Conservation (phyloP, 345 rosid species). For the Citrus hindsii region DNA sequence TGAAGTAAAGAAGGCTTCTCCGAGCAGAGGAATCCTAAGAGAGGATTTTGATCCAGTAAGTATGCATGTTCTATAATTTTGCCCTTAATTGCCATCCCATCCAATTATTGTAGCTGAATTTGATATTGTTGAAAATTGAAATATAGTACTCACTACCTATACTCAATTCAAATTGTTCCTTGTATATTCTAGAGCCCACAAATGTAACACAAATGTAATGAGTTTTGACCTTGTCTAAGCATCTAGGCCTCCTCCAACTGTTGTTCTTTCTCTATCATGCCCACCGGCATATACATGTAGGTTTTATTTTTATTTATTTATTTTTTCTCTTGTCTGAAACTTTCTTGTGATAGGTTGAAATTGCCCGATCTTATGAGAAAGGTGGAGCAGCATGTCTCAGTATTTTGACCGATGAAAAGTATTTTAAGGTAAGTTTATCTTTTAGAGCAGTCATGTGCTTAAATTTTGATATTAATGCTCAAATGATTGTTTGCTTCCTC, state of each 20-base stretch:
- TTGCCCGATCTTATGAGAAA: slow-evolving; percentile 79
- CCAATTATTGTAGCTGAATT: not conserved
- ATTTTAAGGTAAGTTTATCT: slow-evolving; percentile 53
- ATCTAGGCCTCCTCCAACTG: not conserved
- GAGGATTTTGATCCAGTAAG: slow-evolving; percentile 87
- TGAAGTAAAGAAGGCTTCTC: slow-evolving; percentile 98
- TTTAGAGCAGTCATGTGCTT: not conserved
- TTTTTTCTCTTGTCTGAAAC: slow-evolving; percentile 2
- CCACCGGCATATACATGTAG: not conserved
- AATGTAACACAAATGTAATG: not conserved
- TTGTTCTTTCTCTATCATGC: not conserved
- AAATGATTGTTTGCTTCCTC: slow-evolving; percentile 6
- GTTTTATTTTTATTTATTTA: not conserved
- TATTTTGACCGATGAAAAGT: slow-evolving; percentile 85
- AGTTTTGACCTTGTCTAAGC: not conserved
- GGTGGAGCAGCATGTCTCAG: slow-evolving; percentile 98
- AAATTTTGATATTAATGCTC: not conserved
- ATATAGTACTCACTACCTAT: not conserved
- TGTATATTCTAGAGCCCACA: not conserved
- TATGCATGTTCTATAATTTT: not conserved
- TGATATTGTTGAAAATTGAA: not conserved
- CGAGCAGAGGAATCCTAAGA: slow-evolving; percentile 83
- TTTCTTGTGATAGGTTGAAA: slow-evolving; percentile 55
- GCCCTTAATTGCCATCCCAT: not conserved
- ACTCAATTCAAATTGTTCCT: not conserved